Evolutionary conservation across 495 filamentous ascomycete genomes (phyloP), one percentile per base, ranked within the genome.

Genomic region (Talaromyces nanjingensis): DNA sequence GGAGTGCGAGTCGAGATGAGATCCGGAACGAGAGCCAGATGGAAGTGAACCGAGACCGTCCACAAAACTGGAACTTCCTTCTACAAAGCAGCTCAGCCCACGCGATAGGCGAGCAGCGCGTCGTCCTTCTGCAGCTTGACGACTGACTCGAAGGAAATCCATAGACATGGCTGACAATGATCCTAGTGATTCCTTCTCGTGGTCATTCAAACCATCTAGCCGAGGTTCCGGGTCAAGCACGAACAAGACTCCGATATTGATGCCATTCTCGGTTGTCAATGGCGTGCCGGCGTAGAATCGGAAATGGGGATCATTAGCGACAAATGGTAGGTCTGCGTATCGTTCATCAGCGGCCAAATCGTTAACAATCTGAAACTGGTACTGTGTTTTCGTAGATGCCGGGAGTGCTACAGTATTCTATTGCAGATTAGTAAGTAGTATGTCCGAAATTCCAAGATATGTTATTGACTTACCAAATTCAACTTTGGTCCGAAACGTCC

Each of bases 241-340:
- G 61, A 87, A 90, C 55, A 91, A 79, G 18, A 83, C 87, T 25
- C 90, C 90, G 66, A 93, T 87, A 27, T 87, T 86, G 68, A 90
- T 83, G 9, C 85, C 87, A 11, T 79, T 81, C 5, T 83, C 84
- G 0, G 87, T 90, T 4, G 87, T 82, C 27, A 93, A 79, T 3
- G 77, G 76, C 0, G 79, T 81, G 56, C 81, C 81, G 7, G 80
- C 81, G 55, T 77, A 82, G 62, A 79, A 83, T 56, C 69, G 74
- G 58, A 79, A 83, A 33, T 73, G 31, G 0, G 79, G 81, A 1
- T 75, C 67, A 0, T 68, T 73, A 18, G 71, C 62, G 5, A 84
- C 80, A 49, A 81, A 81, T 0, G 75, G 66, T 3, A 81, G 65
- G 0, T 70, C 42, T 22, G 73, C 75, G 58, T 76, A 84, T 16